phyloP scores from a whole-genome alignment of 176 grass and related monocot genomes.

The Dactylis glomerata region DNA sequence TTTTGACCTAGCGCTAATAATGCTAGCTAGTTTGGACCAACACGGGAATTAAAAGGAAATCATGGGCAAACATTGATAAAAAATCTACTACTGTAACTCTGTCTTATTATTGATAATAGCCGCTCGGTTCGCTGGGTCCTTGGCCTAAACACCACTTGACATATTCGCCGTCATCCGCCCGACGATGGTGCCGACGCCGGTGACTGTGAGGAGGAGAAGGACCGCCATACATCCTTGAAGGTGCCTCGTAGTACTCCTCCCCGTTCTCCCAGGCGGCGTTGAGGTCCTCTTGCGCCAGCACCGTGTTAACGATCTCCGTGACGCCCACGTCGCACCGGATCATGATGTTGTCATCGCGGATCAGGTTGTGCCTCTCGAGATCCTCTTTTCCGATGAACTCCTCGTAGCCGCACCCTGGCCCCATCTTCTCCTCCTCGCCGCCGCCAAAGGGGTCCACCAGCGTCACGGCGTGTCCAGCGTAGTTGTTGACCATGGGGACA shows the following conservation, averaged over 20 bases:
- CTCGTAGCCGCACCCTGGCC: background rate
- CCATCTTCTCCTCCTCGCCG: background rate
- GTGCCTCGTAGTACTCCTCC: too few species aligned
- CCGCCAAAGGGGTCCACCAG: background rate
- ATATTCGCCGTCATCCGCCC: background rate
- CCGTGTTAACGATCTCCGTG: background rate
- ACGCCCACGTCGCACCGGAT: background rate
- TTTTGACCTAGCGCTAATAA: too few species aligned
- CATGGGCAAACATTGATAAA: too few species aligned
- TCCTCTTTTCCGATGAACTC: background rate
- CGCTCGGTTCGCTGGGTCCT: background rate
- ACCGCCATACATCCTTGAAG: too few species aligned
- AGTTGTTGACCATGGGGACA: too few species aligned
- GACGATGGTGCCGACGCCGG: too few species aligned
- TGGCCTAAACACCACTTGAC: background rate
- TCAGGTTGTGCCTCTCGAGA: background rate
- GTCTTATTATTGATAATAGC: too few species aligned
- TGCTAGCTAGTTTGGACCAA: too few species aligned
- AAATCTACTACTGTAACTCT: too few species aligned
- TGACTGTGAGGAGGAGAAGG: background rate
- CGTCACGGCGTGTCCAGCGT: too few species aligned
- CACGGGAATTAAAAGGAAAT: too few species aligned
- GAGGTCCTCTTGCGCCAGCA: background rate
- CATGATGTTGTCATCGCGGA: background rate
- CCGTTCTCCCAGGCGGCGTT: background rate